Percentiles rank a stretch among this genome's conserved stretches.
phyloP scores from a whole-genome alignment of 768 basidiomycete species.

The Kondoa subrosea region DNA sequence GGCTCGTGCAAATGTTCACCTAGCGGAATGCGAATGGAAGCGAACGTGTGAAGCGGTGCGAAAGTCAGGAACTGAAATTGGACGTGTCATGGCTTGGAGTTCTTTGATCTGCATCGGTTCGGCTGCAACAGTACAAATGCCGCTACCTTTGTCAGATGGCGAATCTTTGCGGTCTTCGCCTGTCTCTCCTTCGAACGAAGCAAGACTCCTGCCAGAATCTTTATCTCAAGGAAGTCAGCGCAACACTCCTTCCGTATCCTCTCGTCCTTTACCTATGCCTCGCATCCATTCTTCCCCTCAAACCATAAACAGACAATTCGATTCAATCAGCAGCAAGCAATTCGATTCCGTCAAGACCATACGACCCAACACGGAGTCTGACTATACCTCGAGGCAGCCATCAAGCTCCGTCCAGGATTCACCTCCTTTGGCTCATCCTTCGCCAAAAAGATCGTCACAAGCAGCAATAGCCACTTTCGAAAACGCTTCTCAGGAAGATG shows the following conservation, averaged over 20 bases:
- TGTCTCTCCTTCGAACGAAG: no score
- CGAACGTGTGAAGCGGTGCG: neutral
- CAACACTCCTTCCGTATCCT: no score
- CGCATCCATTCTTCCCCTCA: neutral
- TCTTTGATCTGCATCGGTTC: neutral
- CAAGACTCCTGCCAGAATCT: no score
- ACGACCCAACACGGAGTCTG: neutral
- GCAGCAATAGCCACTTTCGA: neutral
- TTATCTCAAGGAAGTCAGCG: no score
- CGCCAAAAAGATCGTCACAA: neutral
- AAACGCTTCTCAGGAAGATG: neutral
- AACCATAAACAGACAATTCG: neutral
- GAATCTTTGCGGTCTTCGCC: neutral
- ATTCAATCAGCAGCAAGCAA: neutral
- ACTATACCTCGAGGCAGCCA: neutral
- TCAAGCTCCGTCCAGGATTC: neutral
- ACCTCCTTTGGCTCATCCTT: neutral
- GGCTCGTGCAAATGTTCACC: neutral
- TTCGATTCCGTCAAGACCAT: neutral
- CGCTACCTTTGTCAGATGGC: neutral
- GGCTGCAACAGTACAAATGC: neutral
- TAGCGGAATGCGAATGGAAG: neutral
- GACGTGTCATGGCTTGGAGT: neutral
- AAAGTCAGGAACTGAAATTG: neutral
- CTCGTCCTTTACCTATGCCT: neutral